These are phyloP conservation scores for Fusarium sterilihyphosum DNA, from an alignment of 2,329 filamentous ascomycete genomes.

Conservation along the genomic window DNA sequence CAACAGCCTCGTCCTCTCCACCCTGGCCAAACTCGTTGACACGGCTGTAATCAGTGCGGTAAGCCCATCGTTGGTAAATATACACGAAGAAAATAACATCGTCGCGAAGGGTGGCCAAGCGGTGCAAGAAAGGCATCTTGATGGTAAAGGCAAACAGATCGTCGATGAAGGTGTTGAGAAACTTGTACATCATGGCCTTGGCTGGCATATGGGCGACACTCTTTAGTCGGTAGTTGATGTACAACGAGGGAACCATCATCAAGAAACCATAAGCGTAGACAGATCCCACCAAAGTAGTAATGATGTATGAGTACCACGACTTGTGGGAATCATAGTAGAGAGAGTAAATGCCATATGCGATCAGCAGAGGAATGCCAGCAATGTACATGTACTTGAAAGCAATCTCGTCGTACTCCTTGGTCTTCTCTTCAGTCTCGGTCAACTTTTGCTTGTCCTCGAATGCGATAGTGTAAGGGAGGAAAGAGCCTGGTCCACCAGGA, in stretches of 20 bases:
- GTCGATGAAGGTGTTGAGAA: conserved; percentile 98
- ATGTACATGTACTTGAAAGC: conserved; percentile 98
- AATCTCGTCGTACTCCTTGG: conserved; percentile 97
- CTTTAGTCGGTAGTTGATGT: conserved; percentile 99
- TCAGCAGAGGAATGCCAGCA: conserved; percentile 85
- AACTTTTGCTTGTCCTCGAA: conserved; percentile 99
- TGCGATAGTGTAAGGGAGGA: conserved; percentile 80
- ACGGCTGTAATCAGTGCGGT: conserved; percentile 88
- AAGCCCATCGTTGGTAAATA: conserved; percentile 92
- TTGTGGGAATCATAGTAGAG: conserved; percentile 94
- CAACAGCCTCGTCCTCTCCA: conserved; percentile 89
- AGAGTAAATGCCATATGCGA: conserved; percentile 91
- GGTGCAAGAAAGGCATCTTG: conserved; percentile 96
- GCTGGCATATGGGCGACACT: conserved; percentile 96
- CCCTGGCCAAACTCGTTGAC: conserved; percentile 99
- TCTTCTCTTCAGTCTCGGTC: conserved; percentile 95
- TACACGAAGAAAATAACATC: conserved; percentile 99
- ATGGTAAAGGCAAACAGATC: conserved; percentile 99
- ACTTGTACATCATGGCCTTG: conserved; percentile 98
- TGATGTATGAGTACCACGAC: conserved; percentile 97
- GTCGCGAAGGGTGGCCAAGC: conserved; percentile 90
- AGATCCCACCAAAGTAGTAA: conserved; percentile 92
- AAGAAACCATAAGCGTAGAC: conserved; percentile 99
- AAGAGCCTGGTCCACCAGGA: conserved; percentile 71
- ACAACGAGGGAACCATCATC: conserved; percentile 97